Evolutionary conservation across 495 filamentous ascomycete species (phyloP).

Genomic region (Neurospora intermedia): DNA sequence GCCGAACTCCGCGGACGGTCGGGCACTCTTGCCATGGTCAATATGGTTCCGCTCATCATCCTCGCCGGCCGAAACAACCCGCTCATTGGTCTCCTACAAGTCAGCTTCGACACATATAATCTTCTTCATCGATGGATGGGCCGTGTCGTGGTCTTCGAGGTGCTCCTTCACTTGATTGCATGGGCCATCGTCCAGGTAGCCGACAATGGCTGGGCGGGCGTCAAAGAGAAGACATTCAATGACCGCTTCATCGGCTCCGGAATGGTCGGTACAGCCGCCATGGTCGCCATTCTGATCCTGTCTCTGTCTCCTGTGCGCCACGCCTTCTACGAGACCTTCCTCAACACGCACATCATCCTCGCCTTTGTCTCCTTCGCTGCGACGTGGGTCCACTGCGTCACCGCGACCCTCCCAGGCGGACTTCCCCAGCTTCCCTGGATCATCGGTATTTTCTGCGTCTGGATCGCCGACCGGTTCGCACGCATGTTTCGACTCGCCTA

Average conservation of each 20-base stretch:
- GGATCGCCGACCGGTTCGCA: constrained; percentile 62
- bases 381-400: constrained; percentile 58
- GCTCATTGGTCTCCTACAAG: constrained; percentile 66
- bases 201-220: constrained; percentile 50
- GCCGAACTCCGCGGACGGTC: constrained; percentile 67
- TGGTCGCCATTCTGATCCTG: constrained; percentile 47
- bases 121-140: constrained; percentile 92
- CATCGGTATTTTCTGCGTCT: constrained; percentile 56
- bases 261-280: constrained; percentile 40
- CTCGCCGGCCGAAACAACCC: constrained; percentile 90
- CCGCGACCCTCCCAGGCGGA: constrained; percentile 31
- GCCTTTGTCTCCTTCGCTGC: constrained; percentile 50
- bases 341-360: constrained; percentile 68
- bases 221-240: constrained; percentile 34
- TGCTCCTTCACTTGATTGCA: constrained; percentile 60
- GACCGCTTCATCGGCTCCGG: constrained; percentile 49
- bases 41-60: constrained; percentile 85
- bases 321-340: constrained; percentile 92
- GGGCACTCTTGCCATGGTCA: constrained; percentile 71
- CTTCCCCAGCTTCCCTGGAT: constrained; percentile 57
- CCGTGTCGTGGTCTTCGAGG: constrained; percentile 69
- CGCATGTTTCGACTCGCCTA: constrained; percentile 61
- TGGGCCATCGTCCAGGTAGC: constrained; percentile 64
- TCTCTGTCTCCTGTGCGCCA: constrained; percentile 73
- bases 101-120: constrained; percentile 97